Base-by-base conservation (phyloP, 805 yeast species). In the Blastobotrys attinorum region DNA sequence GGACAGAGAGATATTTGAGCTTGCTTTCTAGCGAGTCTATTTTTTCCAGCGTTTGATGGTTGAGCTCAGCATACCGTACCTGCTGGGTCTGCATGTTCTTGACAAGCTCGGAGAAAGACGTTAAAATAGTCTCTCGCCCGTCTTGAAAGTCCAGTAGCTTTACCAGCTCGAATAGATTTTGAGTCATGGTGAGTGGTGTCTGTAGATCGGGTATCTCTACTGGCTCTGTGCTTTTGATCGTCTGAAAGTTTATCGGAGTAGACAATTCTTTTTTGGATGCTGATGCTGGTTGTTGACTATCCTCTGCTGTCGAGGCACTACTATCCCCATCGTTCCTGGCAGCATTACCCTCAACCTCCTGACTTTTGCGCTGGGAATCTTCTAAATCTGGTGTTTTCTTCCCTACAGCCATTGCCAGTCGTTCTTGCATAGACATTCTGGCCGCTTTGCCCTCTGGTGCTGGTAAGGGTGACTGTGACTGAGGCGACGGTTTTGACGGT, bases 391-490 rank as follows among this genome's bases (percentile, higher is more conserved):
- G 21, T 36, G 33, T 40, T 40, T 43, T 22, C 44, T 49, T 75
- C 71, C 4, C 50, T 10, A 95, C 87, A 1, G 96, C 96, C 48
- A 79, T 62, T 1, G 92, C 94, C 42, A 89, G 69, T 48, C 97
- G 70, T 55, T 89, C 96, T 55, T 86, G 94, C 52, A 90, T 68
- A 0, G 95, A 79, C 16, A 85, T 64, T 49, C 89, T 70, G n/a
- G n/a, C n/a, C n/a, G n/a, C n/a, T n/a, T n/a, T n/a, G 31, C 47
- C 37, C 13, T 37, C 20, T 10, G 48, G 31, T 10, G 39, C 15
- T 7, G 37, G 15, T 27, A 44, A 25, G 7, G 29, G 29, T 11
- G 11, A 44, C 21, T 11, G 50, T 18, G n/a, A 22, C 20, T n/a
- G 32, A 7, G 29, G 38, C 13, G 39, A 20, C 25, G 36, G 36